These are phyloP conservation scores for Magnolia sinica DNA, from an alignment of 164 flowering plant species.

Conservation along the genomic window DNA sequence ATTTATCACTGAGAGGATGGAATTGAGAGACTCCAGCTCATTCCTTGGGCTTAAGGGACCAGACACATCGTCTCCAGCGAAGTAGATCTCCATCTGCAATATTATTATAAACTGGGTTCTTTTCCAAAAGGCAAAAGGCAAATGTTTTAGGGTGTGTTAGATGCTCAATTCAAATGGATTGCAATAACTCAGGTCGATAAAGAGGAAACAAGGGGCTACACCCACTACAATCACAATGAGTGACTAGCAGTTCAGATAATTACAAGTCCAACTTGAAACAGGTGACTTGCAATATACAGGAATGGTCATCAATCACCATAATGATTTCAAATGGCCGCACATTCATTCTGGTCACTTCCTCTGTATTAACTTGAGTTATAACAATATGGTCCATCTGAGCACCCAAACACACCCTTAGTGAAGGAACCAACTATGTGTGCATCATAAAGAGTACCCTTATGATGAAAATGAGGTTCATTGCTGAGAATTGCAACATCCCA, in stretches of 20 bases:
- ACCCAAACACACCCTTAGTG: background rate
- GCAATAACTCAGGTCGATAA: background rate
- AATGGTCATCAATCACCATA: background rate
- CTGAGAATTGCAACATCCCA: background rate
- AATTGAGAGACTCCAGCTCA: slow-evolving; percentile 75
- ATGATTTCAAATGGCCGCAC: background rate
- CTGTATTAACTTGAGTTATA: background rate
- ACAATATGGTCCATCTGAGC: background rate
- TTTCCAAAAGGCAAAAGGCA: background rate
- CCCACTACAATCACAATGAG: background rate
- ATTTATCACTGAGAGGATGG: slow-evolving; percentile 42
- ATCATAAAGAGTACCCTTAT: background rate
- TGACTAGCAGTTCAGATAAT: background rate
- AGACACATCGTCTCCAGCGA: slow-evolving; percentile 38
- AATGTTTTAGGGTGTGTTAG: background rate
- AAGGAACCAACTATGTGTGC: background rate
- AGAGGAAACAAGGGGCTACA: background rate
- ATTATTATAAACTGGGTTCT: slow-evolving; percentile 7
- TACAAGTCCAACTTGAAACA: background rate
- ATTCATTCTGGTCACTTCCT: background rate
- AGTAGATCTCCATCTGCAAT: slow-evolving; percentile 78
- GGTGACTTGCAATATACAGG: background rate
- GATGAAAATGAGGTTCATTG: background rate
- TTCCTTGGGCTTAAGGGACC: slow-evolving; percentile 59
- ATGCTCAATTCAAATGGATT: background rate